Base-by-base conservation (phyloP, 2,329 filamentous ascomycete genomes). In the Aureobasidium melanogenum region DNA sequence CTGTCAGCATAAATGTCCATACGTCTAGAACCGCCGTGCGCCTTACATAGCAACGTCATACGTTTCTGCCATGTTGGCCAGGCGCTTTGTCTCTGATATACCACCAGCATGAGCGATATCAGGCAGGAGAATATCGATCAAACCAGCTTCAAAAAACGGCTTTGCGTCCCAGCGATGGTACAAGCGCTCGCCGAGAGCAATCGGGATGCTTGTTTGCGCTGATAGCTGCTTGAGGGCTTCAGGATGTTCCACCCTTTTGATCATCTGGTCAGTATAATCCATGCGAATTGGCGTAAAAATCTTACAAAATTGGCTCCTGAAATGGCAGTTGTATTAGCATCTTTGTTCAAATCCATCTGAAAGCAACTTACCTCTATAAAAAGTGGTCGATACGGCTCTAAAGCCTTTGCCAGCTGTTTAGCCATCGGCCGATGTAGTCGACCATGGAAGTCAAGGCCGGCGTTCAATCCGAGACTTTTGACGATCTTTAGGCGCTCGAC, bases 351-450 rank as follows among this genome's bases (percentile, higher is more conserved):
- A 30, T 12, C 8, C 2, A 5, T 41, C 8, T 3, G 3, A 6
- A 5, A n/a, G 4, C 7, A 19, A 28, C 50, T 54, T n/a, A 91
- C 88, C 69, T 91, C 88, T 46, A 91, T 85, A 70, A 91, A 91
- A n/a, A 91, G 75, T 0, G 88, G 88, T 1, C 79, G 78, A 65
- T 88, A 80, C 0, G 87, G 86, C 64, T 87, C 87, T 0, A 91
- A 78, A 0, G 81, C 78, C 62, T 81, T 81, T 1, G 86, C 86
- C 2, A 92, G 79, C 66, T 91, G 88, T 66, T 88, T 89, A 0
- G 88, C 88, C 87, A 91, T 91, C n/a, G 87, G 86, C 64, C 87
- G 87, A 73, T 91, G 88, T 0, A 90, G 77, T 9, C 88, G 82
- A 3, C 88, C 89, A 69, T 92, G 89, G 72, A 91, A 91, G 67